Percentiles rank a stretch among this genome's conserved stretches.
Conservation (phyloP, 2,329 filamentous ascomycete genomes). For the Ambrosiella xylebori region DNA sequence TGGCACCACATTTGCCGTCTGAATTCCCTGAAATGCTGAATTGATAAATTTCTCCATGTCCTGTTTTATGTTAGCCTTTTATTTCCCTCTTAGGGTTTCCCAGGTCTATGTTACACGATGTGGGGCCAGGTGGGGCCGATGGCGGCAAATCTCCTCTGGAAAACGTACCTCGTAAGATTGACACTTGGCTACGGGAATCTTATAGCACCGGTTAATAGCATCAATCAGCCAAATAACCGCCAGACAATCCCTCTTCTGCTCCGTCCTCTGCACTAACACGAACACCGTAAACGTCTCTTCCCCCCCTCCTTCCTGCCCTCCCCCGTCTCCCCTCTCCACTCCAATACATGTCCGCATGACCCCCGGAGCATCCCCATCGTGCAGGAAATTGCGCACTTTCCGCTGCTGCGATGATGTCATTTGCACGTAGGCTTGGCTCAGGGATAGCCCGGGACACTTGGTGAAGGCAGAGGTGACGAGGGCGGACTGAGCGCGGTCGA, state of each 20-base stretch:
- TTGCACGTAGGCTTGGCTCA: not conserved
- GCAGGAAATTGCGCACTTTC: not conserved
- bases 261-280: not conserved
- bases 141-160: not conserved
- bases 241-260: not conserved
- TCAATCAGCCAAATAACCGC: constrained; percentile 2
- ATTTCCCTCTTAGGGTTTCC: no score
- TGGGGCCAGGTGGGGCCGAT: no score
- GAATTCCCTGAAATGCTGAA: not conserved
- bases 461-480: not conserved
- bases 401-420: not conserved
- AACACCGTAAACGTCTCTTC: not conserved
- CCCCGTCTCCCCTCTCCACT: not conserved
- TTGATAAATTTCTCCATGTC: not conserved
- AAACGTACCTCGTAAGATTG: not conserved
- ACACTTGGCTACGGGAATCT: not conserved
- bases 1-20: not conserved
- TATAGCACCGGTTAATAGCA: constrained; percentile 1
- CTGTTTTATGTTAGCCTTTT: not conserved
- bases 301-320: not conserved
- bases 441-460: not conserved
- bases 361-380: not conserved
- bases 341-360: not conserved
- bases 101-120: no score
- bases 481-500: not conserved